A percentile compares a stretch with the other conserved stretches of the same genome.
phyloP scores from a whole-genome alignment of 306 rosid species.

The Pterocarpus santalinus region DNA sequence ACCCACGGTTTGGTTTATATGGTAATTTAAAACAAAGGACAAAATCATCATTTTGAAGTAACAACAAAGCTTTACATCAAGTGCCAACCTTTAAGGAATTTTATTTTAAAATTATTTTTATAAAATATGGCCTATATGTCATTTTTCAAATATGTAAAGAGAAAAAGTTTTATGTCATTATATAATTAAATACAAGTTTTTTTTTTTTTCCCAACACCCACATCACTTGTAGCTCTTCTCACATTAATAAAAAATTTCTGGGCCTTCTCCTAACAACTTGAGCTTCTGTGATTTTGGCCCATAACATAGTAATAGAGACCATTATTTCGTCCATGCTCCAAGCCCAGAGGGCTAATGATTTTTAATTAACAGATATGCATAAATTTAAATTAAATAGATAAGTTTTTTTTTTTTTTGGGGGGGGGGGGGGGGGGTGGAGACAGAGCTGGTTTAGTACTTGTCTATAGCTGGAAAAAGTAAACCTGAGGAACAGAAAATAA shows the following conservation, averaged over 20 bases:
- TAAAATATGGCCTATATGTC: constrained; percentile 19
- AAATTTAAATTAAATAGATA: no score
- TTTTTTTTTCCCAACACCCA: no score
- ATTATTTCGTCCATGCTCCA: constrained; percentile 16
- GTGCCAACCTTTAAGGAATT: constrained; percentile 11
- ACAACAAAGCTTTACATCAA: background rate
- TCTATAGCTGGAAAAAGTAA: no score
- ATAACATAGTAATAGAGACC: background rate
- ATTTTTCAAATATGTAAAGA: background rate
- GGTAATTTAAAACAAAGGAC: background rate
- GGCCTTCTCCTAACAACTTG: constrained; percentile 4
- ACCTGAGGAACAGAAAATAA: no score
- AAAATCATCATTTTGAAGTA: background rate
- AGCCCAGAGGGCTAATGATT: background rate
- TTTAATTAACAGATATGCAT: no score
- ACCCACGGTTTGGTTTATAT: background rate
- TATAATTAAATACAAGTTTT: no score
- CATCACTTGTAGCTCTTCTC: background rate
- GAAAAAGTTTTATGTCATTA: background rate
- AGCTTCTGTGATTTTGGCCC: constrained; percentile 5
- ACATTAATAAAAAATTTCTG: constrained; percentile 4
- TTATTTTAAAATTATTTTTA: constrained; percentile 6
- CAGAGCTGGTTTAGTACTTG: no score
- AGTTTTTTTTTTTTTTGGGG: no score
- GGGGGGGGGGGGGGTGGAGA: no score